phyloP scores from a whole-genome alignment of 106 monocot genomes.

The Chionographis japonica region DNA sequence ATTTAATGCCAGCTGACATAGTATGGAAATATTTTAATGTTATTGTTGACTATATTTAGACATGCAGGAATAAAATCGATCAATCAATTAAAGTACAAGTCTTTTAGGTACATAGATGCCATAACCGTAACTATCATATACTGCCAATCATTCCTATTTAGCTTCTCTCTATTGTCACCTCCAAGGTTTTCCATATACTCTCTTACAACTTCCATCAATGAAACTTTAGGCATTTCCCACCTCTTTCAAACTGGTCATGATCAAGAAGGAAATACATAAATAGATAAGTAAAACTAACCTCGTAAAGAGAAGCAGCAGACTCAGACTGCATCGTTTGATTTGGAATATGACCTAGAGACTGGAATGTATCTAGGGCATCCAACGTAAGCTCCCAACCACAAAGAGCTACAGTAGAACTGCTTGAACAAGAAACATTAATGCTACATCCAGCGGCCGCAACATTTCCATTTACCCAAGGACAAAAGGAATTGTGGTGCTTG shows the following conservation, averaged over 20 bases:
- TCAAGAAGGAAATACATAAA: background rate
- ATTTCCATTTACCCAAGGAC: conserved; percentile 94
- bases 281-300: conserved; percentile 34
- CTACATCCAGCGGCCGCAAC: conserved; percentile 79
- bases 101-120: no score
- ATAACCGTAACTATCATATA: no score
- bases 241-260: background rate
- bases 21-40: no score
- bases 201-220: background rate
- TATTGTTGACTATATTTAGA: no score
- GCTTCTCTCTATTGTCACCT: no score
- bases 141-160: no score
- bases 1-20: no score
- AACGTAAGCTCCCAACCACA: conserved; percentile 95
- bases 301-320: conserved; percentile 93
- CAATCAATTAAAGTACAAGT: no score
- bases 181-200: background rate
- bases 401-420: conserved; percentile 26
- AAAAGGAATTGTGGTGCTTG: conserved; percentile 66
- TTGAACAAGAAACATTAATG: conserved; percentile 39
- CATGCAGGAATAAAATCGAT: no score
- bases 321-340: conserved; percentile 81
- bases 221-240: background rate
- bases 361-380: conserved; percentile 79
- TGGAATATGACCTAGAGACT: conserved; percentile 60